Conservation (phyloP, 768 basidiomycete species). For the Suillus placidus region DNA sequence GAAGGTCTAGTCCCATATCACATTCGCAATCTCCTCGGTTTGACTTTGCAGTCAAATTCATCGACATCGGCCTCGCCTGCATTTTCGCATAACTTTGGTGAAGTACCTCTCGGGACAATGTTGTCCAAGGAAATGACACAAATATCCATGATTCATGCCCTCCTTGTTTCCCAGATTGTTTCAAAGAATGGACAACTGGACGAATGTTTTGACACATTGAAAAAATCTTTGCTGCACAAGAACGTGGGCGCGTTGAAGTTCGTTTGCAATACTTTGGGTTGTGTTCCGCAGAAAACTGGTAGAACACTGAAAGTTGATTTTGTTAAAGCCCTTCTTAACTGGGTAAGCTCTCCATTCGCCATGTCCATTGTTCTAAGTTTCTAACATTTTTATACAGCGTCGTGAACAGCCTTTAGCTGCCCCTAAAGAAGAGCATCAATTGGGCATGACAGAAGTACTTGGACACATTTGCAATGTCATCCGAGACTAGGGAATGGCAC, state of each 20-base stretch:
- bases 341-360: neutral
- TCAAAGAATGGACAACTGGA: neutral
- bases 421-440: neutral
- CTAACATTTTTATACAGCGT: neutral
- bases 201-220: slow-evolving; percentile 7
- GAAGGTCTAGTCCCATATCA: slow-evolving; percentile 1
- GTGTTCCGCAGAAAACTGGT: slow-evolving; percentile 4
- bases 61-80: neutral
- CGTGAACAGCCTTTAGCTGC: slow-evolving; percentile 3
- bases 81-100: neutral
- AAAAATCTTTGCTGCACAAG: slow-evolving; percentile 9
- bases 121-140: neutral
- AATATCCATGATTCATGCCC: neutral
- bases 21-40: neutral
- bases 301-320: neutral
- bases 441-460: neutral
- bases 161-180: neutral
- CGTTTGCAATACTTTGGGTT: slow-evolving; percentile 3
- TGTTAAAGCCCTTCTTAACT: neutral
- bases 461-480: slow-evolving; percentile 10
- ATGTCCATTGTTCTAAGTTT: neutral
- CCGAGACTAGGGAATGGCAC: too few relatives aligned
- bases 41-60: neutral
- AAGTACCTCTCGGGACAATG: neutral
- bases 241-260: slow-evolving; percentile 6